These are phyloP conservation scores for Citrullus colocynthis DNA, from an alignment of 306 rosid genomes.

Conservation along the genomic window DNA sequence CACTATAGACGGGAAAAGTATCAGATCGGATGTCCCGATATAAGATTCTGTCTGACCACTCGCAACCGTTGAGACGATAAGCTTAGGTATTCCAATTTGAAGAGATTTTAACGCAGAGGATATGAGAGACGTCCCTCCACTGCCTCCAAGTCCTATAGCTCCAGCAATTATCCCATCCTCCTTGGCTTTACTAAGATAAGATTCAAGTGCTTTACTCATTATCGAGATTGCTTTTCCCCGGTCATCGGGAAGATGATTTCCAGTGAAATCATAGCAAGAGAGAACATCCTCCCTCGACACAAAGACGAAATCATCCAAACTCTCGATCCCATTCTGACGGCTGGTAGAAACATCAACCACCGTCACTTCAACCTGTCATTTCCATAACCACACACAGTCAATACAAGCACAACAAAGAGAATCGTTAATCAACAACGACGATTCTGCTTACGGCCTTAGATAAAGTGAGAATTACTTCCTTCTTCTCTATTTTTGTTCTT, in stretches of 20 bases:
- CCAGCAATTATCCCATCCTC: constrained; percentile 42
- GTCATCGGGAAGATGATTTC: constrained; percentile 35
- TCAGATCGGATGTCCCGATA: constrained; percentile 63
- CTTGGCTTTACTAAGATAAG: constrained; percentile 33
- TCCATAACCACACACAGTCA: constrained; percentile 3
- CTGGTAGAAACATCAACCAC: constrained; percentile 69
- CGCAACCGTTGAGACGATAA: constrained; percentile 77
- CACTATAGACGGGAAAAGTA: constrained; percentile 63
- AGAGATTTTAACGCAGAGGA: constrained; percentile 52
- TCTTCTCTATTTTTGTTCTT: not conserved
- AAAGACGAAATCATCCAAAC: constrained; percentile 33
- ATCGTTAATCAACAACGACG: not conserved
- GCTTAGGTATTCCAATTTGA: constrained; percentile 73
- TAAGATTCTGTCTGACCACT: constrained; percentile 82
- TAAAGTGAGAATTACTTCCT: not conserved
- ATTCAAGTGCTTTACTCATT: constrained; percentile 59
- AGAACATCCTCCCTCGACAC: constrained; percentile 52
- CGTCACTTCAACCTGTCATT: constrained; percentile 38
- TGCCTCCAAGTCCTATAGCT: constrained; percentile 68
- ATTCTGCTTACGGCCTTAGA: not conserved
- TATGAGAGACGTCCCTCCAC: constrained; percentile 76
- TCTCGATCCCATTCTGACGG: constrained; percentile 11
- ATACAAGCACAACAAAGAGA: constrained; percentile 5
- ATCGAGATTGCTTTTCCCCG: constrained; percentile 57
- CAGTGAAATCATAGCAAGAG: constrained; percentile 19